phyloP scores from a whole-genome alignment of 352 stramenopile species.

The Plasmopara muralis region DNA sequence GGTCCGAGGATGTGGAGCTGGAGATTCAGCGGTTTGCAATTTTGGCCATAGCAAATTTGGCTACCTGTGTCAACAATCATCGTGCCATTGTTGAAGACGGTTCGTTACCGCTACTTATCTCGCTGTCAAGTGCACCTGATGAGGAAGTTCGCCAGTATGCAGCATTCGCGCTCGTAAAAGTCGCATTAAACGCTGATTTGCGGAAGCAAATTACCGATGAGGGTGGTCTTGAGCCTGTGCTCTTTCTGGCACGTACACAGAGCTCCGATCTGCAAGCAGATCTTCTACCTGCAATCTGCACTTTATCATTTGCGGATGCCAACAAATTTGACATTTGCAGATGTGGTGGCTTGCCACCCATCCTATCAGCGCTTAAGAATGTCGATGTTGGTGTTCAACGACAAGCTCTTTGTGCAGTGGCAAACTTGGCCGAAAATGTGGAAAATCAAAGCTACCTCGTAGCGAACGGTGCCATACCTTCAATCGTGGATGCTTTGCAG shows the following conservation, averaged over 20 bases:
- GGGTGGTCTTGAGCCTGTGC: slow-evolving; percentile 92
- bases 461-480: slow-evolving; percentile 79
- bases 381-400: slow-evolving; percentile 76
- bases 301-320: slow-evolving; percentile 86
- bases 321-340: slow-evolving; percentile 94
- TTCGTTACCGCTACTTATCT: slow-evolving; percentile 92
- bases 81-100: slow-evolving; percentile 90
- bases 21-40: slow-evolving; percentile 94
- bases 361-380: slow-evolving; percentile 77
- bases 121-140: slow-evolving; percentile 91
- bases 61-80: slow-evolving; percentile 92
- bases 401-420: slow-evolving; percentile 91
- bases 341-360: slow-evolving; percentile 86
- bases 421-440: slow-evolving; percentile 92
- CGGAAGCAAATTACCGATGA: slow-evolving; percentile 92
- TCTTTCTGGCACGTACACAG: slow-evolving; percentile 92
- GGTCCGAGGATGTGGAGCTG: slow-evolving; percentile 92
- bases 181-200: slow-evolving; percentile 93
- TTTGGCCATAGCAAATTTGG: slow-evolving; percentile 91
- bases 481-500: slow-evolving; percentile 78
- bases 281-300: slow-evolving; percentile 88
- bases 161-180: slow-evolving; percentile 92
- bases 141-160: slow-evolving; percentile 93
- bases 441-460: slow-evolving; percentile 92
- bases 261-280: slow-evolving; percentile 89